These are phyloP conservation scores for Lachancea cidri DNA, from an alignment of 805 yeast species.

Conservation along the genomic window DNA sequence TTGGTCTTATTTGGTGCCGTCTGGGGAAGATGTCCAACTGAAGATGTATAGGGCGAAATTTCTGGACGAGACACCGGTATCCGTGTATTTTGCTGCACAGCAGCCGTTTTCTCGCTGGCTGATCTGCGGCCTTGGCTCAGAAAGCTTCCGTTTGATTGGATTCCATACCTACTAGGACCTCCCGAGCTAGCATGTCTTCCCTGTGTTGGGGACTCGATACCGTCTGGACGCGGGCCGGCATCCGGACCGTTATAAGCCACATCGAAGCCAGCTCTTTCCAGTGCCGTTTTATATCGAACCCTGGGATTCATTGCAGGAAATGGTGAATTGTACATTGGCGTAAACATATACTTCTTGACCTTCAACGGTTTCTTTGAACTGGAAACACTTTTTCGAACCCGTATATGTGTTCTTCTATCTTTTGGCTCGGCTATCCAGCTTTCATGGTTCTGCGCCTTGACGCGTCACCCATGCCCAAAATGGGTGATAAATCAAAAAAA, in stretches of 20 bases:
- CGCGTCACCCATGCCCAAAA: neutral
- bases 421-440: neutral
- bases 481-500: neutral
- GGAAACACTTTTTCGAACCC: too few relatives aligned
- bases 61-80: neutral
- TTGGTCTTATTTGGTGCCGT: neutral
- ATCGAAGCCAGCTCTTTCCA: slow-evolving; percentile 82
- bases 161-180: neutral
- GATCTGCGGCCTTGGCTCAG: neutral
- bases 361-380: neutral
- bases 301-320: slow-evolving; percentile 69
- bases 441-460: neutral
- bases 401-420: neutral
- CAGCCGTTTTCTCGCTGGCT: neutral
- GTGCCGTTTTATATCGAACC: slow-evolving; percentile 59
- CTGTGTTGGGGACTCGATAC: neutral
- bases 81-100: neutral
- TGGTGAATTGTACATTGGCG: slow-evolving; percentile 33
- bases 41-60: neutral
- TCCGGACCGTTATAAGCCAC: slow-evolving; percentile 21
- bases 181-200: neutral
- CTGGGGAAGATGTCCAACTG: neutral
- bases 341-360: neutral
- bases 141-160: neutral
- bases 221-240: neutral